These are phyloP conservation scores for Aspergillus ellipticus DNA, from an alignment of 495 filamentous ascomycete genomes.

Conservation along the genomic window DNA sequence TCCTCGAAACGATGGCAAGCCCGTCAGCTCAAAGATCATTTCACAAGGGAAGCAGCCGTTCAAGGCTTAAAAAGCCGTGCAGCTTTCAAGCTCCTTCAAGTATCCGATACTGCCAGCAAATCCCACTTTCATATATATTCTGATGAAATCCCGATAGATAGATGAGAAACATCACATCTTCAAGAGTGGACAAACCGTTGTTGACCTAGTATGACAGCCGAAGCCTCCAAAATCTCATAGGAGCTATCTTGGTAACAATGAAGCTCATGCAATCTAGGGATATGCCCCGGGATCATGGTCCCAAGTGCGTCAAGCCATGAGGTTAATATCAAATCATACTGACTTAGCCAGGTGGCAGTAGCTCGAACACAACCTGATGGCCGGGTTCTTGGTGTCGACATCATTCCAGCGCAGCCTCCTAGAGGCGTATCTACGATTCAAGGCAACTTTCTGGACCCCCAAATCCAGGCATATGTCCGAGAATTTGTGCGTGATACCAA, in stretches of 20 bases:
- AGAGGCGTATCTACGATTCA: conserved; percentile 88
- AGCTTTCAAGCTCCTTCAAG: conserved; percentile 86
- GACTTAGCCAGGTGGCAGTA: conserved; percentile 62
- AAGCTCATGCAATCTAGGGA: conserved; percentile 50
- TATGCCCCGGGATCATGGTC: conserved; percentile 96
- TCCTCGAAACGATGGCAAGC: conserved; percentile 79
- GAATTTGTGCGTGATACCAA: conserved; percentile 65
- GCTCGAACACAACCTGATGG: conserved; percentile 71
- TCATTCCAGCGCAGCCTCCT: conserved; percentile 87
- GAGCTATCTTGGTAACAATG: not conserved
- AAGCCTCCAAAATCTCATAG: not conserved
- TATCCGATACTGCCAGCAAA: conserved; percentile 22
- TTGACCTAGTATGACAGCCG: conserved; percentile 65
- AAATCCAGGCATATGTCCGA: conserved; percentile 70
- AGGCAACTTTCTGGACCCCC: conserved; percentile 76
- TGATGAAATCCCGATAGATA: conserved; percentile 49
- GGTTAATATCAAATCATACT: not conserved
- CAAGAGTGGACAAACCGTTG: conserved; percentile 71
- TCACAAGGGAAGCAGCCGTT: conserved; percentile 65
- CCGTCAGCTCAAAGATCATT: conserved; percentile 69
- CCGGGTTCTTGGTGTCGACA: conserved; percentile 82
- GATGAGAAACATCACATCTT: conserved; percentile 79
- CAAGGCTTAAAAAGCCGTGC: conserved; percentile 81
- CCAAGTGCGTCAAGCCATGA: conserved; percentile 52
- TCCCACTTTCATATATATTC: not conserved